Percentiles rank a stretch among this genome's conserved stretches.
Conservation (phyloP, 306 rosid species). For the Abrus pulchellus region DNA sequence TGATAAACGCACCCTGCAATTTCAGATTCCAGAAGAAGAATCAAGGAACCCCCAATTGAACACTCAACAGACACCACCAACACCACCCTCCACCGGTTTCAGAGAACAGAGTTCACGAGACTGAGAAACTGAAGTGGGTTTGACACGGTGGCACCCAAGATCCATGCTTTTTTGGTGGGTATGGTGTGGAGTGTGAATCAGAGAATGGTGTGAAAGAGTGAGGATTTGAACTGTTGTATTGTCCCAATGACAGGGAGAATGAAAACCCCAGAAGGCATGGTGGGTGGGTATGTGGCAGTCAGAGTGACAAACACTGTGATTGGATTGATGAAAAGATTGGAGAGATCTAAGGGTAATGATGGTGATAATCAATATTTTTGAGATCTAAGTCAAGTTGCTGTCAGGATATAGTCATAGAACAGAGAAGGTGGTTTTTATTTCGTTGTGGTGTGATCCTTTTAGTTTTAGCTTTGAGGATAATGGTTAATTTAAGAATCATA, state of each 20-base stretch:
- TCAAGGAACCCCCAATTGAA: background rate
- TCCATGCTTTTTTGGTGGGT: background rate
- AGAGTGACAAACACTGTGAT: background rate
- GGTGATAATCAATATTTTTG: background rate
- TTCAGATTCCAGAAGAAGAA: conserved; percentile 13
- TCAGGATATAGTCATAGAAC: background rate
- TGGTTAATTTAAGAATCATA: too few species aligned
- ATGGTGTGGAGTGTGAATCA: conserved; percentile 19
- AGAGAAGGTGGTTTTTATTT: background rate
- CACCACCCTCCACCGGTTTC: conserved; percentile 15
- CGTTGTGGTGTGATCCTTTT: too few species aligned
- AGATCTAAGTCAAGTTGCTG: conserved; percentile 44
- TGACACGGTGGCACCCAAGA: conserved; percentile 17
- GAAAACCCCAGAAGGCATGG: conserved; percentile 52
- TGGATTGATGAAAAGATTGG: background rate
- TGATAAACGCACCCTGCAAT: conserved; percentile 33
- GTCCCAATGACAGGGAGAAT: conserved; percentile 38
- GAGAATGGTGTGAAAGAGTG: conserved; percentile 17
- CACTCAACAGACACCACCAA: background rate
- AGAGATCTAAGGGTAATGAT: conserved; percentile 18
- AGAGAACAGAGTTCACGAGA: background rate
- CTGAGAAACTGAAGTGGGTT: conserved; percentile 20
- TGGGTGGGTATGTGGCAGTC: conserved; percentile 26
- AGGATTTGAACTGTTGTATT: conserved; percentile 26
- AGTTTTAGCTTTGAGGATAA: too few species aligned